These are phyloP conservation scores for Paecilomyces sp. DNA, from an alignment of 2,329 filamentous ascomycete genomes.

Conservation along the genomic window DNA sequence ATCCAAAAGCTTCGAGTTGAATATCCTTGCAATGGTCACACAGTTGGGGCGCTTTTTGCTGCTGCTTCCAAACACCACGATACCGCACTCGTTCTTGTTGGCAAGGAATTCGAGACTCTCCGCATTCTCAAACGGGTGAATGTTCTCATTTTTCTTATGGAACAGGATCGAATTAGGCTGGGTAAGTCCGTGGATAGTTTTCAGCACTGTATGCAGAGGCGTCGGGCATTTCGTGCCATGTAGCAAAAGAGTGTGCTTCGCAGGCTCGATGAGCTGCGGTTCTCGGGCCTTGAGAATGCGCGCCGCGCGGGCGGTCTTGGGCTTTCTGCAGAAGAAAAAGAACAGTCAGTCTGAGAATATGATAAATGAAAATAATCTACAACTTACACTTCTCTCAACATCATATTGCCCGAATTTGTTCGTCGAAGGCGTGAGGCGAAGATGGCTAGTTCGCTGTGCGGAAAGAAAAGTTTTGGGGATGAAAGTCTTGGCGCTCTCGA, in stretches of 20 bases:
- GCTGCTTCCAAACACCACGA: slow-evolving; percentile 76
- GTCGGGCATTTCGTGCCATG: slow-evolving; percentile 80
- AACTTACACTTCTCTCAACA: slow-evolving; percentile 40
- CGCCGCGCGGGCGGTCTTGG: slow-evolving; percentile 83
- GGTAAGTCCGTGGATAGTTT: slow-evolving; percentile 77
- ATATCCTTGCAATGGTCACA: slow-evolving; percentile 74
- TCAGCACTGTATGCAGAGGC: slow-evolving; percentile 72
- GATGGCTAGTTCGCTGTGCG: slow-evolving; percentile 5
- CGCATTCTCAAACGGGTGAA: slow-evolving; percentile 89
- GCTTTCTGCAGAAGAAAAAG: slow-evolving; percentile 43
- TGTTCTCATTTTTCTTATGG: slow-evolving; percentile 85
- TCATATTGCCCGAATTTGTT: slow-evolving; percentile 13
- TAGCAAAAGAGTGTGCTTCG: slow-evolving; percentile 83
- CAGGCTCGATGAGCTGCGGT: slow-evolving; percentile 81
- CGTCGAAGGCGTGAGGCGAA: neutral
- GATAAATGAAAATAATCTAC: neutral
- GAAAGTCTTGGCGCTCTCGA: slow-evolving; percentile 23
- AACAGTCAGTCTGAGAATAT: neutral
- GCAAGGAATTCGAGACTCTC: slow-evolving; percentile 89
- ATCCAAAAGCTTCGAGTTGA: slow-evolving; percentile 80
- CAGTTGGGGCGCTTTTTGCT: slow-evolving; percentile 95
- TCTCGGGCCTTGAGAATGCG: slow-evolving; percentile 89
- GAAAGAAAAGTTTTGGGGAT: slow-evolving; percentile 29
- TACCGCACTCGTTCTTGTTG: slow-evolving; percentile 86
- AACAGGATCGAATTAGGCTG: slow-evolving; percentile 82